Conservation (phyloP, 208 protist genomes). For the Leishmania major region DNA sequence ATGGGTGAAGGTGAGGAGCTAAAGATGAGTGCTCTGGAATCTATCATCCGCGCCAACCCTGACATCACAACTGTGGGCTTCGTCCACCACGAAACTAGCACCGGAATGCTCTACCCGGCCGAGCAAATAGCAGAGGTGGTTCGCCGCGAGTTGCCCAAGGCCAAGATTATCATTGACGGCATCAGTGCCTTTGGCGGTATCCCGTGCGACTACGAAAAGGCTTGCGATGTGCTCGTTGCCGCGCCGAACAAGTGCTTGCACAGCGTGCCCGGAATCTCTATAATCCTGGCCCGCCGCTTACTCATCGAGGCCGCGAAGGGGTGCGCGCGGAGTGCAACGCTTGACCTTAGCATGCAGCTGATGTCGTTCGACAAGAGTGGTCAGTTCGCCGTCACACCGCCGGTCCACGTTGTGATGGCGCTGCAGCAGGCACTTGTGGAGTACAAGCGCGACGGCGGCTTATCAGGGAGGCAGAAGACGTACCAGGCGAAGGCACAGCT, state of each 20-base stretch:
- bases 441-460: constrained; percentile 75
- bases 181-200: constrained; percentile 89
- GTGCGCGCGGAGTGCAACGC: constrained; percentile 49
- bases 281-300: constrained; percentile 55
- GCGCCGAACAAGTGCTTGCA: constrained; percentile 92
- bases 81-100: constrained; percentile 91
- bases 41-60: constrained; percentile 47
- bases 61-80: constrained; percentile 77
- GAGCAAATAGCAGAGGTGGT: constrained; percentile 61
- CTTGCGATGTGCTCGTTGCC: constrained; percentile 76
- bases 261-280: constrained; percentile 84
- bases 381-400: constrained; percentile 82
- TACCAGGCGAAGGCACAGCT: constrained; percentile 68
- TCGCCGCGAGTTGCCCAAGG: constrained; percentile 44
- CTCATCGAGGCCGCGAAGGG: constrained; percentile 61
- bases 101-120: constrained; percentile 88
- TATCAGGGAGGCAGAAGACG: constrained; percentile 40
- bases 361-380: constrained; percentile 66
- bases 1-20: constrained; percentile 69
- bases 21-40: constrained; percentile 46
- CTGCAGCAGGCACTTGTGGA: constrained; percentile 76
- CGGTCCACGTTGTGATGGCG: constrained; percentile 84
- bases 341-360: constrained; percentile 77
- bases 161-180: constrained; percentile 81
- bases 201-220: constrained; percentile 47